Conservation (phyloP, 345 rosid species). For the Brassica incana region DNA sequence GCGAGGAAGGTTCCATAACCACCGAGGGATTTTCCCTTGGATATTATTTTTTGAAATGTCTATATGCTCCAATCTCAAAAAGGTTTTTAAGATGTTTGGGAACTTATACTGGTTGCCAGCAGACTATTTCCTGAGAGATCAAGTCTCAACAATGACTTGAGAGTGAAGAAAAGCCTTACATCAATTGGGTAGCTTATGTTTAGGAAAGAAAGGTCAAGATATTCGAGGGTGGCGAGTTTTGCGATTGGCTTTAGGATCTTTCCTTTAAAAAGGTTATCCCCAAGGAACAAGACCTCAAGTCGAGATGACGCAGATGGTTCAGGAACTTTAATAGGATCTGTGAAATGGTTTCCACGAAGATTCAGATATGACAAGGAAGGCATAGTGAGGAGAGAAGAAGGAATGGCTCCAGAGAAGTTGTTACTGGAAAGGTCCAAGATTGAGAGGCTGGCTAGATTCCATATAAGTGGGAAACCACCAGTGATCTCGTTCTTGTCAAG, state of each 20-base stretch:
- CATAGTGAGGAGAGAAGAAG: neutral
- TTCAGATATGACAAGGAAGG: neutral
- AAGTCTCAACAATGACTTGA: neutral
- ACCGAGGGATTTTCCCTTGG: neutral
- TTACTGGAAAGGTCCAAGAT: rapidly evolving
- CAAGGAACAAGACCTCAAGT: neutral
- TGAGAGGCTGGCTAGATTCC: neutral
- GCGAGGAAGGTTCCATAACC: neutral
- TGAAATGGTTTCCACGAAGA: neutral
- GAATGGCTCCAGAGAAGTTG: neutral
- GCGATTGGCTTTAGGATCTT: neutral
- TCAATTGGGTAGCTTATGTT: too few species aligned
- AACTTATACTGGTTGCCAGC: neutral
- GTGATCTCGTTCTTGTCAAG: neutral
- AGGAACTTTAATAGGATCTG: neutral
- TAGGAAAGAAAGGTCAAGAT: too few species aligned
- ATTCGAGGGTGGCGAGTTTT: neutral
- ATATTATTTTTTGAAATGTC: neutral
- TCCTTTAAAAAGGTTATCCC: neutral
- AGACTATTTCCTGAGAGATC: neutral
- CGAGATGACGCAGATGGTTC: neutral
- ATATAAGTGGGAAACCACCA: conserved; percentile 16
- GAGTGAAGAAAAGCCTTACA: too few species aligned
- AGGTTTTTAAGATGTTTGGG: neutral
- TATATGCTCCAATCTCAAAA: neutral